Evolutionary conservation across 2,329 filamentous ascomycete species (phyloP), one percentile per base, ranked within the genome.

Genomic region (Colletotrichum gloeosporioides): DNA sequence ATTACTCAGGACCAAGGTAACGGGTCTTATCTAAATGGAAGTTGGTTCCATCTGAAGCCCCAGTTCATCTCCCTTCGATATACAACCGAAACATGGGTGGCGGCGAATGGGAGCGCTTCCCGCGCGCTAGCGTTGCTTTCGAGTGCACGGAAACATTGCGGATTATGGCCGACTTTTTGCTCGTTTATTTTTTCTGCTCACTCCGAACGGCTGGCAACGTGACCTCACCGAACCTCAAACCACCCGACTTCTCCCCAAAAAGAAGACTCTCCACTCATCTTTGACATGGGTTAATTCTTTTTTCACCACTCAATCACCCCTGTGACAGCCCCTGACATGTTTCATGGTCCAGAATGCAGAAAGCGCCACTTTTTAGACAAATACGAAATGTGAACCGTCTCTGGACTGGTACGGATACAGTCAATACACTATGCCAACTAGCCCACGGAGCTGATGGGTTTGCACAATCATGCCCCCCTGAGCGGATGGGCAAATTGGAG

Each of bases 61-160:
- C 62, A 62, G 69, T 66, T 72, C 69, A 75, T 75, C 69, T 75
- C 73, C 69, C 39, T 59, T 69, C 70, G 29, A 53, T 73, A 61
- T 69, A 62, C 44, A 69, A 55, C 44, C 59, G 25, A 34, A 53
- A 69, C 22, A 55, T 29, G 70, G 64, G 22, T 36, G n/a, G 15
- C 6, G 49, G 29, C 74, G 63, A 76, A 76, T 76, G 15, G 57
- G 64, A 76, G 68, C 68, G 22, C 9, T 61, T 73, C 57, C 57
- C 64, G 70, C 64, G 57, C 59, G 65, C 64, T 76, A 76, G 70
- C 55, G 68, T 25, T n/a, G n/a, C 15, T 53, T 49, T 25, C 25
- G 25, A 39, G 44, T 49, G 31, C 29, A 34, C 64, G 44, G 64
- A 76, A 76, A 76, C 74, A 72, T 59, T 53, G 57, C 70, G 34